Conservation (phyloP, 2,329 filamentous ascomycete genomes). For the Aspergillus pseudotamarii region DNA sequence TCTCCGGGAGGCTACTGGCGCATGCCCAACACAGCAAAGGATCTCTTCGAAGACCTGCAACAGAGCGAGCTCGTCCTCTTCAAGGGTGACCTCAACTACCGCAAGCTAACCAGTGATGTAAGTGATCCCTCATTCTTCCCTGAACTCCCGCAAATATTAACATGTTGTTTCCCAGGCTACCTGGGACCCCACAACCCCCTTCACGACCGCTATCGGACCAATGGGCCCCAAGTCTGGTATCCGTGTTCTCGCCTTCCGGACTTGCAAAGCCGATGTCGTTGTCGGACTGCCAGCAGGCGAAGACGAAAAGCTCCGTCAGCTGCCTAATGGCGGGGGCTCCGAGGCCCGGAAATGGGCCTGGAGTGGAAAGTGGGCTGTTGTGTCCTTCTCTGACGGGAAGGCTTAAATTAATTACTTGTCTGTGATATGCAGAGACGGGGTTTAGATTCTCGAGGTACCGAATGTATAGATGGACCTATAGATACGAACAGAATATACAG, state of each 20-base stretch:
- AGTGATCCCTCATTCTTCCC: slow-evolving; percentile 39
- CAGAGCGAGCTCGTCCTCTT: slow-evolving; percentile 86
- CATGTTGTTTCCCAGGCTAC: slow-evolving; percentile 53
- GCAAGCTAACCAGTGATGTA: slow-evolving; percentile 89
- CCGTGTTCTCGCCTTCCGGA: slow-evolving; percentile 83
- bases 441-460: neutral
- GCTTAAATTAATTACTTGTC: slow-evolving; percentile 10
- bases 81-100: slow-evolving; percentile 96
- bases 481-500: neutral
- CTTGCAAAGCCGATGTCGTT: slow-evolving; percentile 95
- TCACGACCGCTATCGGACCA: slow-evolving; percentile 80
- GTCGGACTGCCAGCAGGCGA: slow-evolving; percentile 80
- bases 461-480: neutral
- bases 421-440: neutral
- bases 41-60: slow-evolving; percentile 76
- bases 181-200: slow-evolving; percentile 88
- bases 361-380: slow-evolving; percentile 96
- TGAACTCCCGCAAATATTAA: neutral
- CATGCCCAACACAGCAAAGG: slow-evolving; percentile 68
- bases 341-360: slow-evolving; percentile 85
- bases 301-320: slow-evolving; percentile 75
- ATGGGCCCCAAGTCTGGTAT: slow-evolving; percentile 80
- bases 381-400: slow-evolving; percentile 78
- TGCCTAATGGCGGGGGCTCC: slow-evolving; percentile 70
- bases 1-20: slow-evolving; percentile 86